Evolutionary conservation across 768 basidiomycete genomes (phyloP), one percentile per base, ranked within the genome.

Genomic region (Suillus alpinus): DNA sequence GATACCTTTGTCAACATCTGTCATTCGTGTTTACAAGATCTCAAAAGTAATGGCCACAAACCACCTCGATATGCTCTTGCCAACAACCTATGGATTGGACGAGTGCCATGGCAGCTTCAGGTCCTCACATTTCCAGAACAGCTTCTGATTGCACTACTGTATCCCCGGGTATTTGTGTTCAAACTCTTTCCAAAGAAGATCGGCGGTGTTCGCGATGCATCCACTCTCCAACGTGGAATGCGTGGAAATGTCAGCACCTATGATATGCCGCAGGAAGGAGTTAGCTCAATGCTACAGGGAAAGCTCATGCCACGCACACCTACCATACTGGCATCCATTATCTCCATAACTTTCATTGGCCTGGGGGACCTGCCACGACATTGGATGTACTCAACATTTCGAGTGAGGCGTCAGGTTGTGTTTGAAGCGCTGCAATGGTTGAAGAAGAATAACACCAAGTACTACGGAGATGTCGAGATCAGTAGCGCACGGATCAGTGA

Each of bases 281-380:
- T 31, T 6, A 36, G 63, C 0, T 20, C 61, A 0, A 79, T 81
- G 75, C 6, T 78, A 0, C 41, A 64, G 2, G 79, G 78, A 0
- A 55, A 71, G 1, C 13, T 76, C 4, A 70, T 82, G 68, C 79
- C 80, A 2, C 56, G 65, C 0, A 68, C 67, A 0, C 58, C 66
- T 2, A 26, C n/a, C 0, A 55, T 78, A 0, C 65, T 81, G 1
- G 64, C 76, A 0, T 70, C 74, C 0, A 56, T 77, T 0, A 68
- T 81, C 1, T 59, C 72, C 0, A 65, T 81, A 0, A 76, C 76
- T 0, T 81, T 75, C 60, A 62, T 79, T 12, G 78, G 78, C 0
- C 20, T 59, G 1, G 65, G 71, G 4, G 39, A 66, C 3, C 29
- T 75, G 0, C 72, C 69, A 0, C 73, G 75, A 36, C 9, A 62